Conservation (phyloP, 1,284 basidiomycete genomes). For the Spongiforma sp. region DNA sequence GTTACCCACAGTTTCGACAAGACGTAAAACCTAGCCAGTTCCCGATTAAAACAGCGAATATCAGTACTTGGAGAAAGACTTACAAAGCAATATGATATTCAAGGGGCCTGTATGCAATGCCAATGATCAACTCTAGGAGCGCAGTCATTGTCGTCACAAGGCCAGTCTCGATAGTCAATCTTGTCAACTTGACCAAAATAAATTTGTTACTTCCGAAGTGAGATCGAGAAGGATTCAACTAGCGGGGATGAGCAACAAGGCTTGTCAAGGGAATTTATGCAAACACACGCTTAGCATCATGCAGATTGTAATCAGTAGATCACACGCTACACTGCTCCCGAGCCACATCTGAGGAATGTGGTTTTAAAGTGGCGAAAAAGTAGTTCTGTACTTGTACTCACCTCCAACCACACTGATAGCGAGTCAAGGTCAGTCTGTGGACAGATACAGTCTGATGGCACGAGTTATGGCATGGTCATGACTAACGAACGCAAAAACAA, state of each 20-base stretch:
- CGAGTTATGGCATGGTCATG: neutral
- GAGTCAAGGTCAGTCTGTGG: neutral
- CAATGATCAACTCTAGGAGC: constrained; percentile 27
- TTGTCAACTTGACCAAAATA: constrained; percentile 21
- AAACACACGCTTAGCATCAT: constrained; percentile 25
- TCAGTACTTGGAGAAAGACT: neutral
- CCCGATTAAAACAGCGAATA: neutral
- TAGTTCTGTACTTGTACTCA: too few species aligned
- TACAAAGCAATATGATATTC: constrained; percentile 28
- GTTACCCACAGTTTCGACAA: constrained; percentile 31
- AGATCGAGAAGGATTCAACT: constrained; percentile 24
- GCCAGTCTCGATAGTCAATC: constrained; percentile 32
- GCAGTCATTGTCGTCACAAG: constrained; percentile 24
- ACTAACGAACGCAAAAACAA: constrained; percentile 6
- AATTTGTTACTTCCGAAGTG: constrained; percentile 8
- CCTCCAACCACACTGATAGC: too few species aligned
- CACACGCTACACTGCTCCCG: constrained; percentile 23
- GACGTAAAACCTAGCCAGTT: constrained; percentile 21
- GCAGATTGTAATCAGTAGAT: constrained; percentile 25
- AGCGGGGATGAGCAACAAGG: neutral
- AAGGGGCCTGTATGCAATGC: neutral
- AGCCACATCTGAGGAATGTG: constrained; percentile 28
- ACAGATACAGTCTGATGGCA: neutral
- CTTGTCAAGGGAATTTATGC: neutral
- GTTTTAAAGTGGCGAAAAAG: neutral